Base-by-base conservation (phyloP, 495 filamentous ascomycete species). In the Hypoxylon cercidicola region DNA sequence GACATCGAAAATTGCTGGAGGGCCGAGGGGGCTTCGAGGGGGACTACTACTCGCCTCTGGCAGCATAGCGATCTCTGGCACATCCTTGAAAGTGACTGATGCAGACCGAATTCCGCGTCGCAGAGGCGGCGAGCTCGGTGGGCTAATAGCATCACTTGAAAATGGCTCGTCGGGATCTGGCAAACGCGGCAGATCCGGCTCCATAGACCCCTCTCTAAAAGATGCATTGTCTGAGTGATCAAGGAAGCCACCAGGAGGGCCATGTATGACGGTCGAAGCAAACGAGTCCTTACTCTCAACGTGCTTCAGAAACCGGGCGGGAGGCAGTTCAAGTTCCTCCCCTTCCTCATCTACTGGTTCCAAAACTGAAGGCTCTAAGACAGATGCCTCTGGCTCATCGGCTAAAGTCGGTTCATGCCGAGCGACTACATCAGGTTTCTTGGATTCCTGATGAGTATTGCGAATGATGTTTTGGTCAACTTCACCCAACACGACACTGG, bases 311-410 rank as follows among this genome's bases (percentile, higher is more conserved):
- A 64, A 50, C 11, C 62, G 64, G 28, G 69, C 55, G 0, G 72
- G 70, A 2, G 74, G 72, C 13, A 76, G 54, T 8, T 75, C 68
- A 21, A 46, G 71, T 48, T 72, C 73, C 50, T 74, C 74, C 9
- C 62, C 69, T 50, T 75, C 70, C 28, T 72, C 68, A 40, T 70
- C 66, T 37, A 72, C 64, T 3, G 68, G 58, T 40, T 74, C 69
- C 44, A 71, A 21, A 25, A 70, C 46, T 1, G 72, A 83, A 16
- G 74, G 81, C 18, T 79, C 77, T 28, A 85, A 67, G 23, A 71
- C 64, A 4, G 69, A 81, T n/a, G 73, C 78, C 35, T 79, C 77
- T 39, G 81, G 66, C 20, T 86, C 77, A 15, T 86, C 84, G 28
- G 28, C 56, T 20, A 48, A 44, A 37, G 47, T 11, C 18, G 62